Percentiles rank a stretch among this genome's conserved stretches.
These are phyloP conservation scores for Candida suzukii DNA, from an alignment of 805 yeast genomes.

Conservation along the genomic window DNA sequence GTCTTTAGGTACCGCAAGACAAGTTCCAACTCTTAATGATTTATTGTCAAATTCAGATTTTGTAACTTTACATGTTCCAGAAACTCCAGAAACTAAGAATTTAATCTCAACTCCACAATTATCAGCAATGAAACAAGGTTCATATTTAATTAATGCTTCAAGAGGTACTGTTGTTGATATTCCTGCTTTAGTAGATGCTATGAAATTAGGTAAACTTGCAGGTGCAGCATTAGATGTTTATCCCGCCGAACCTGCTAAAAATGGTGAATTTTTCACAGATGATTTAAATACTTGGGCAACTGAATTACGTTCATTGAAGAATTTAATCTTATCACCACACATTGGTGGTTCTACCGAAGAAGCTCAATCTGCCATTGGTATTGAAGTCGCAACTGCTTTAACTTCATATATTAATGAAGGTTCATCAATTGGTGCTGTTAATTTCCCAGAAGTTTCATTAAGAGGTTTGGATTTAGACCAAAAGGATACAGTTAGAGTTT, in stretches of 20 bases:
- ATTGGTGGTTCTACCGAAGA: slow-evolving; percentile 99
- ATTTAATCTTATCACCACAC: slow-evolving; percentile 91
- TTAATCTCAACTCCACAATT: slow-evolving; percentile 86
- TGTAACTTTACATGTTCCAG: slow-evolving; percentile 92
- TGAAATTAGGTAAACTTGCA: slow-evolving; percentile 88
- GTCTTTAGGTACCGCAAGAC: slow-evolving; percentile 95
- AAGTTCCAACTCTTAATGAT: slow-evolving; percentile 79
- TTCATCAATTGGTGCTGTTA: slow-evolving; percentile 88
- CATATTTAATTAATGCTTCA: slow-evolving; percentile 91
- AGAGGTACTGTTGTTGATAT: slow-evolving; percentile 98
- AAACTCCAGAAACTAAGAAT: slow-evolving; percentile 84
- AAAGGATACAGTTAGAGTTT: slow-evolving; percentile 82
- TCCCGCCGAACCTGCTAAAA: slow-evolving; percentile 96
- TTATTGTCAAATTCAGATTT: slow-evolving; percentile 78
- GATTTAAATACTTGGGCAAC: slow-evolving; percentile 76
- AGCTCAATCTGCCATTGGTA: slow-evolving; percentile 96
- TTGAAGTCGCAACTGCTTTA: slow-evolving; percentile 84
- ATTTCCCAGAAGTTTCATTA: slow-evolving; percentile 96
- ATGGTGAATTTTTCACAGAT: slow-evolving; percentile 76
- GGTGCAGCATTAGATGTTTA: slow-evolving; percentile 97
- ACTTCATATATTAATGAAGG: slow-evolving; percentile 95
- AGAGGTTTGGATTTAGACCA: slow-evolving; percentile 85
- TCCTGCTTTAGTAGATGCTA: slow-evolving; percentile 85
- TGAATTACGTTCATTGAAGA: slow-evolving; percentile 75
- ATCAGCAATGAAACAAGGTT: slow-evolving; percentile 93